A percentile compares a stretch with the other conserved stretches of the same genome.
These are phyloP conservation scores for Rauvolfia tetraphylla DNA, from an alignment of 257 asterid genomes.

Conservation along the genomic window DNA sequence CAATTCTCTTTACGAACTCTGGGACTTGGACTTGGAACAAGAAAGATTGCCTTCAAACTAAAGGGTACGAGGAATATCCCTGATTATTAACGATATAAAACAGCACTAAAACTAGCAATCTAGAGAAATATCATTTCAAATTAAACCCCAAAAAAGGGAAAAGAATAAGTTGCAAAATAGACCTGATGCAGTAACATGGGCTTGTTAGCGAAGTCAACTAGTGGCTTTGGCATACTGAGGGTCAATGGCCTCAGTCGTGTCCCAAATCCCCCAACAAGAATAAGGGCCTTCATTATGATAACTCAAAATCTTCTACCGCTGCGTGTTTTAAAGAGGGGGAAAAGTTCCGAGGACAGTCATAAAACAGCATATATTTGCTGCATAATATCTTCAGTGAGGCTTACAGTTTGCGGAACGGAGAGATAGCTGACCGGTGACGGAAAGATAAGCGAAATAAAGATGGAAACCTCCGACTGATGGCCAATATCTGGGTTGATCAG, in stretches of 20 bases:
- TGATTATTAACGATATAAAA: neutral
- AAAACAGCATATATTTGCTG: neutral
- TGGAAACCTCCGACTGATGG: neutral
- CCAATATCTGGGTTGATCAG: neutral
- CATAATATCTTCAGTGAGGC: neutral
- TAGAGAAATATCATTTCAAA: neutral
- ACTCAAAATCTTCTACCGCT: conserved; percentile 1
- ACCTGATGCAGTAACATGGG: conserved; percentile 99
- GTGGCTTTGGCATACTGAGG: conserved; percentile 84
- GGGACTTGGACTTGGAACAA: neutral
- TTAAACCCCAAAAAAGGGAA: neutral
- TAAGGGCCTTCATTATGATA: conserved; percentile 75
- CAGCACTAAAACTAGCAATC: neutral
- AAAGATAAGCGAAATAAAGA: neutral
- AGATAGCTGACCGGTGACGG: neutral
- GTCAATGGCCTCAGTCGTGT: conserved; percentile 93
- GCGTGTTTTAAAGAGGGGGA: neutral
- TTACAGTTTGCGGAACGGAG: neutral
- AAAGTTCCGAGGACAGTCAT: too few relatives aligned
- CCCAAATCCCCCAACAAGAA: conserved; percentile 95
- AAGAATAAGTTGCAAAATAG: neutral
- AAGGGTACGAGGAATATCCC: neutral
- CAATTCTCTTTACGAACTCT: too few relatives aligned
- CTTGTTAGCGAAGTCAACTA: conserved; percentile 91
- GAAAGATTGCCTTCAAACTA: neutral